These are phyloP conservation scores for Microbotryum intermedium DNA, from an alignment of 1,284 basidiomycete species.

Conservation along the genomic window DNA sequence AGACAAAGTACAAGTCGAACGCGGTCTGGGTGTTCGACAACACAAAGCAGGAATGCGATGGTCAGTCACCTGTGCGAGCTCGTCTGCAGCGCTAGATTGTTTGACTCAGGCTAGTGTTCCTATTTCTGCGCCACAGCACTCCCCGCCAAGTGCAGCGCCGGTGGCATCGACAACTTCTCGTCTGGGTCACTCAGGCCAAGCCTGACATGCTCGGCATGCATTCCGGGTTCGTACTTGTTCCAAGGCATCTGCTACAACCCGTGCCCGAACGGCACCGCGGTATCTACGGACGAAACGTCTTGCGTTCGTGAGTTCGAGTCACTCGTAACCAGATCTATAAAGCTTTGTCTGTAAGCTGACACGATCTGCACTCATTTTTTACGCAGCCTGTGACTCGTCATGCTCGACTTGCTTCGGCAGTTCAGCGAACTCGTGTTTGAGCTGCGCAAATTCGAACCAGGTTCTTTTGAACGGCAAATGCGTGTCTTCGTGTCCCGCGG, in stretches of 20 bases:
- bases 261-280: slow-evolving; percentile 57
- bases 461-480: slow-evolving; percentile 62
- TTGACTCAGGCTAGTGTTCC: slow-evolving; percentile 58
- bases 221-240: slow-evolving; percentile 63
- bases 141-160: slow-evolving; percentile 66
- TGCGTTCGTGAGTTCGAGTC: slow-evolving; percentile 47
- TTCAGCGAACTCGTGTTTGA: slow-evolving; percentile 55
- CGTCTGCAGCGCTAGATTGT: neutral
- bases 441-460: slow-evolving; percentile 52
- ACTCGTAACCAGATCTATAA: slow-evolving; percentile 54
- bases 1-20: slow-evolving; percentile 41
- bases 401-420: slow-evolving; percentile 60
- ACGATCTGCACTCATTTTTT: slow-evolving; percentile 2
- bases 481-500: slow-evolving; percentile 58
- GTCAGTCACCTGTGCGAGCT: slow-evolving; percentile 45
- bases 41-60: slow-evolving; percentile 65
- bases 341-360: slow-evolving; percentile 3
- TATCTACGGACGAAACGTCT: slow-evolving; percentile 34
- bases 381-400: slow-evolving; percentile 62
- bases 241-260: slow-evolving; percentile 56
- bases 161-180: slow-evolving; percentile 60
- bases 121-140: slow-evolving; percentile 64
- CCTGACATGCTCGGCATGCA: slow-evolving; percentile 61
- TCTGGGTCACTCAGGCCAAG: slow-evolving; percentile 56
- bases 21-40: slow-evolving; percentile 62